Percentiles rank a stretch among this genome's conserved stretches.
phyloP scores from a whole-genome alignment of 257 asterid genomes.

The Rauvolfia tetraphylla region DNA sequence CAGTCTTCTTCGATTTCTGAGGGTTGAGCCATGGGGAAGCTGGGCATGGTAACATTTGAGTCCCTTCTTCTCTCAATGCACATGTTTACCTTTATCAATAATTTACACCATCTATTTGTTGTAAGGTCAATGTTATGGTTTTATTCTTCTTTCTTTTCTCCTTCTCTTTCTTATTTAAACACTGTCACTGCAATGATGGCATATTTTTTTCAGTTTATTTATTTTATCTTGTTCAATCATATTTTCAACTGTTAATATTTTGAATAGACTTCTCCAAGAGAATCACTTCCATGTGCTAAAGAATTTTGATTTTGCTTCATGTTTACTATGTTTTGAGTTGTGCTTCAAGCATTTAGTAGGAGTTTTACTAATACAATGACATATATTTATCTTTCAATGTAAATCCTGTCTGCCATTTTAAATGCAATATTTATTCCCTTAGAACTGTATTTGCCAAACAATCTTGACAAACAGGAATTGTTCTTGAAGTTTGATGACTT shows the following conservation, averaged over 20 bases:
- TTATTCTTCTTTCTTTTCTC: neutral
- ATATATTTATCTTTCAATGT: neutral
- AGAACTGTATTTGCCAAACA: neutral
- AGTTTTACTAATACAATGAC: neutral
- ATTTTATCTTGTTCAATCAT: neutral
- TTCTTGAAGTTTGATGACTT: neutral
- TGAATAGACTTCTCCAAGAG: neutral
- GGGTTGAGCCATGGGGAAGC: slow-evolving; percentile 98
- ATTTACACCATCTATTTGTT: slow-evolving; percentile 6
- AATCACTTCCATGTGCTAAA: neutral
- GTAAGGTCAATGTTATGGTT: neutral
- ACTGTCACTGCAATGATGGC: neutral
- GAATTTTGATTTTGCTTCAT: neutral
- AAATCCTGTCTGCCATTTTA: neutral
- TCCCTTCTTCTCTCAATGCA: slow-evolving; percentile 15
- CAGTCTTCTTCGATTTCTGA: slow-evolving; percentile 93
- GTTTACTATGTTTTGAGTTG: neutral
- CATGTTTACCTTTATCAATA: slow-evolving; percentile 12
- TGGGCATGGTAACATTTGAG: slow-evolving; percentile 83
- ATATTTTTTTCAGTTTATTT: no score
- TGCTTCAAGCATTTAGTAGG: neutral
- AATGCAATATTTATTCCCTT: neutral
- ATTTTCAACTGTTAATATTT: no score
- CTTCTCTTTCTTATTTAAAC: neutral
- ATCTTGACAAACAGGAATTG: neutral